Conservation (phyloP, 768 basidiomycete genomes). For the Pleurotus djamor region DNA sequence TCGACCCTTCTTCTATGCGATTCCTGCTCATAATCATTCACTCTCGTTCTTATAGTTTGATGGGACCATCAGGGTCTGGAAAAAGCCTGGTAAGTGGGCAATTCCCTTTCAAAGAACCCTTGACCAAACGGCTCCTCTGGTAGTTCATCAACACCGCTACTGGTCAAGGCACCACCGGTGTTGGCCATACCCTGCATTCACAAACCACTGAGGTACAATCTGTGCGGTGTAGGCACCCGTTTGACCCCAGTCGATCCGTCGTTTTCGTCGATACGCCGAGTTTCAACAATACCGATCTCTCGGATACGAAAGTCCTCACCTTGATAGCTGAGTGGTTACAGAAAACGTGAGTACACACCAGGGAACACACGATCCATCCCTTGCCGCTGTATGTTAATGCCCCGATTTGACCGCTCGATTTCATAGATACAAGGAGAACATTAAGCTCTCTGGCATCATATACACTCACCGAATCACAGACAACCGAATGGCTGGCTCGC, state of each 20-base stretch:
- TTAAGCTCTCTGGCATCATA: conserved; percentile 26
- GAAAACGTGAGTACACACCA: conserved; percentile 6
- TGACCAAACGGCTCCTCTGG: neutral
- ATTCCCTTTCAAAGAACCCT: neutral
- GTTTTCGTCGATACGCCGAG: conserved; percentile 15
- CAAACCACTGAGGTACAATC: conserved; percentile 9
- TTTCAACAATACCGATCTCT: conserved; percentile 9
- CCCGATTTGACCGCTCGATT: neutral
- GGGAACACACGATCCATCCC: no score
- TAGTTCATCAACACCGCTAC: conserved; percentile 15
- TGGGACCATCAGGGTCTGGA: neutral
- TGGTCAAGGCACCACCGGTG: neutral
- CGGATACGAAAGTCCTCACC: conserved; percentile 7
- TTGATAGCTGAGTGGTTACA: conserved; percentile 11
- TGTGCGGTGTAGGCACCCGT: conserved; percentile 1
- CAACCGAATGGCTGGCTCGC: conserved; percentile 17
- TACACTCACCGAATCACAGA: conserved; percentile 39
- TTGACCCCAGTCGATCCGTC: conserved; percentile 1
- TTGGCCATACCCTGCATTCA: conserved; percentile 8
- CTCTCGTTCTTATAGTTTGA: neutral
- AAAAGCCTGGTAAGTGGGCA: neutral
- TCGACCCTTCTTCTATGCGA: neutral
- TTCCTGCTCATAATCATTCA: neutral
- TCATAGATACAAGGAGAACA: neutral
- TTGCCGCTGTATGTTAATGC: no score